Percentiles rank a stretch among this genome's conserved stretches.
Conservation (phyloP, 1,284 basidiomycete species). For the Mycosarcoma maydis region DNA sequence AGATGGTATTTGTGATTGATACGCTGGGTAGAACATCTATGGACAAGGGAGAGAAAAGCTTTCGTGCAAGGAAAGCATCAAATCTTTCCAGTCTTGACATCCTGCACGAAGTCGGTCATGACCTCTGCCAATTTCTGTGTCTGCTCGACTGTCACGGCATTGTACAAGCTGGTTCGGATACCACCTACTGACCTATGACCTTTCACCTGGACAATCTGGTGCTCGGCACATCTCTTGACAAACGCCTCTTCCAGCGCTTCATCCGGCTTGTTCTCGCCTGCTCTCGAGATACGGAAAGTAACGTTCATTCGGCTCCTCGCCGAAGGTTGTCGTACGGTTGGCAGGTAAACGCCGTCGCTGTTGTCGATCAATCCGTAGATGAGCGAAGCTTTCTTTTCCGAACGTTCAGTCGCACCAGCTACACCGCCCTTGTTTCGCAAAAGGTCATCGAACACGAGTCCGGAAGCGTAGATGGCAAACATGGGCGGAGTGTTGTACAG, state of each 20-base stretch:
- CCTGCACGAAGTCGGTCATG: slow-evolving; percentile 68
- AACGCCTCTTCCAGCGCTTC: slow-evolving; percentile 58
- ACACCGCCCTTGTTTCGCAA: slow-evolving; percentile 74
- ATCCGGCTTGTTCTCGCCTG: slow-evolving; percentile 43
- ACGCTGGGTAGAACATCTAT: no score
- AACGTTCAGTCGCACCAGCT: slow-evolving; percentile 65
- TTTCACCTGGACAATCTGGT: slow-evolving; percentile 58
- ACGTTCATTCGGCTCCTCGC: slow-evolving; percentile 65
- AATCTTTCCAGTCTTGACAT: slow-evolving; percentile 39
- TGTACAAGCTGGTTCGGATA: slow-evolving; percentile 91
- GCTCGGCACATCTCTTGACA: slow-evolving; percentile 50
- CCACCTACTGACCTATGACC: slow-evolving; percentile 68
- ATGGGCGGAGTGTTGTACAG: slow-evolving; percentile 96
- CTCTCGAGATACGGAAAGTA: slow-evolving; percentile 60
- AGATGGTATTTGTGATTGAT: background rate
- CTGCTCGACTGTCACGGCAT: slow-evolving; percentile 87
- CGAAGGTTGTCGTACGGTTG: slow-evolving; percentile 54
- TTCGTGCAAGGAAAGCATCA: slow-evolving; percentile 9
- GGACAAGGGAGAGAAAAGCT: no score
- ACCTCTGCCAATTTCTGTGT: slow-evolving; percentile 70
- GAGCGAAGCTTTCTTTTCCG: slow-evolving; percentile 39
- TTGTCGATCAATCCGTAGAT: slow-evolving; percentile 61
- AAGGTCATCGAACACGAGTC: slow-evolving; percentile 83
- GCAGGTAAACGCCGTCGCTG: slow-evolving; percentile 45
- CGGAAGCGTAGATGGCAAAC: slow-evolving; percentile 89